Evolutionary conservation across 495 filamentous ascomycete species (phyloP), one percentile per base, ranked within the genome.

Genomic region (Talaromyces proteolyticus): DNA sequence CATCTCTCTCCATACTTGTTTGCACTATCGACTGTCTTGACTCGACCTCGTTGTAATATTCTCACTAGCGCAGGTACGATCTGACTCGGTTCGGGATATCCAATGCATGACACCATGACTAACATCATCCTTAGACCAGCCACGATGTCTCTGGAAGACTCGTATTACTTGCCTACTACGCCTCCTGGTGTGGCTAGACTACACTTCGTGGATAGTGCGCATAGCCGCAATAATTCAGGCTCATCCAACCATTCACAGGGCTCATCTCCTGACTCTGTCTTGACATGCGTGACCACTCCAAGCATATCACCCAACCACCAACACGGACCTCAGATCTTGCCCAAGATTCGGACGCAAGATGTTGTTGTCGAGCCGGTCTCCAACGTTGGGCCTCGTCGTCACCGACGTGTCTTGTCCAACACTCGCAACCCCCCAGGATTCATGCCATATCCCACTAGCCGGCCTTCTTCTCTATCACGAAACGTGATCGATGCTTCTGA

Each of bases 271-370:
- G 87, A 85, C 65, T 88, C 86, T 54, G 80, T 82, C 42, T 73
- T 79, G 68, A 91, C 88, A 20, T 71, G 76, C 50, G 69, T 78
- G 49, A 92, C 87, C 44, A 91, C 86, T 26, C 89, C 90, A 17
- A 73, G 74, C 40, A 69, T 70, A 34, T 73, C 79, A 50, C 81
- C 91, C 56, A 76, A 85, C 20, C 63, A 73, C 47, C 84, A 90
- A 29, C 81, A 87, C 72, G 91, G 89, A 11, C 89, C 89, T 26
- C 71, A 87, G 22, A 77, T 96, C 46, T 75, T 96, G 22, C 91
- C 91, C 51, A 91, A 88, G 74, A 89, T 95, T 67, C 79, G 91
- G 42, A 79, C 80, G 52, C 89, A 94, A 64, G 91, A 95, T 69
- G 85, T 91, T 69, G 73, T 82, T 46, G 78, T 91, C 51, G 77